These are phyloP conservation scores for Taiwanofungus camphoratus DNA, from an alignment of 1,284 basidiomycete genomes.

Conservation along the genomic window DNA sequence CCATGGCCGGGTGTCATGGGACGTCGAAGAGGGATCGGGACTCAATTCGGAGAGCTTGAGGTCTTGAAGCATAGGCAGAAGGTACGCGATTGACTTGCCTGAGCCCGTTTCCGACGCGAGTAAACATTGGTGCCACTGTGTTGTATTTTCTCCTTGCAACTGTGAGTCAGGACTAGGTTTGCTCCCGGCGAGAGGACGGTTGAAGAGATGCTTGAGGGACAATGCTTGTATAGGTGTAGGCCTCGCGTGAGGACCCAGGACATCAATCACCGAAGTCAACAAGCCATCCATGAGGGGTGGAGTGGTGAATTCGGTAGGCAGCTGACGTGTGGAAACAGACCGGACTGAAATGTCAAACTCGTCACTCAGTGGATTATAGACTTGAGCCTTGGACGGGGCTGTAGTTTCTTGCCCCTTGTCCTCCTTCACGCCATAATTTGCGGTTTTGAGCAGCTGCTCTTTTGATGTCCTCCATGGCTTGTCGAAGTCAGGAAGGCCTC, in stretches of 20 bases:
- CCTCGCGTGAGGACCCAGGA: slow-evolving; percentile 45
- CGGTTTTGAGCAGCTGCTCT: neutral
- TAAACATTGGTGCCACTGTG: slow-evolving; percentile 50
- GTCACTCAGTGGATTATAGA: slow-evolving; percentile 29
- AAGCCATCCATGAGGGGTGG: slow-evolving; percentile 66
- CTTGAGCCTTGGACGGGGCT: slow-evolving; percentile 11
- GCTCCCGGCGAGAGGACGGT: slow-evolving; percentile 18
- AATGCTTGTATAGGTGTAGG: slow-evolving; percentile 77
- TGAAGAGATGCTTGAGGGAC: slow-evolving; percentile 56
- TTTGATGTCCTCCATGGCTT: slow-evolving; percentile 5
- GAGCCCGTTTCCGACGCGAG: slow-evolving; percentile 86
- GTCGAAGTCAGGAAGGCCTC: slow-evolving; percentile 3
- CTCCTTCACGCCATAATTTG: neutral
- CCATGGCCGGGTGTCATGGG: slow-evolving; percentile 4
- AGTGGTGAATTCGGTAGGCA: slow-evolving; percentile 44
- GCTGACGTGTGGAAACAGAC: slow-evolving; percentile 17
- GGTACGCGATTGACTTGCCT: slow-evolving; percentile 87
- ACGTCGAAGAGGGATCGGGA: slow-evolving; percentile 1
- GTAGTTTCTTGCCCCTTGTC: neutral
- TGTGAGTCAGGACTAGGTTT: slow-evolving; percentile 3
- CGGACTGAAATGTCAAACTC: slow-evolving; percentile 35
- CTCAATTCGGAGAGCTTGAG: slow-evolving; percentile 57
- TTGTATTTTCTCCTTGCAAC: slow-evolving; percentile 9
- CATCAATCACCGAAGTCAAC: slow-evolving; percentile 44
- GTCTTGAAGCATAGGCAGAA: slow-evolving; percentile 74